Percentiles rank a stretch among this genome's conserved stretches.
Conservation (phyloP, 2,329 filamentous ascomycete genomes). For the Xylariaceae sp. region DNA sequence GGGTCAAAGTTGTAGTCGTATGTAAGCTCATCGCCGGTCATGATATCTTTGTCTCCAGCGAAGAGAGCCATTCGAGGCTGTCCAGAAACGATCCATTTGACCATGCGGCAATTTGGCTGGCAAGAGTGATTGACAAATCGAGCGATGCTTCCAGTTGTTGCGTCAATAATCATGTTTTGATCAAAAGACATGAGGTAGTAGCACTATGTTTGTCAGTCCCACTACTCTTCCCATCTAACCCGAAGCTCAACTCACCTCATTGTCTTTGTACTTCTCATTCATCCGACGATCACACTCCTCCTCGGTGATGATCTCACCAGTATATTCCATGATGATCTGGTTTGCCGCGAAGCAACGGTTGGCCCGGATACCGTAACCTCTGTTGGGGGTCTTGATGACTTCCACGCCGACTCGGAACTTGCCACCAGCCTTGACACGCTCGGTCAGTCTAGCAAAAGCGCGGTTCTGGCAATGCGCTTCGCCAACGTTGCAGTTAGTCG, state of each 20-base stretch:
- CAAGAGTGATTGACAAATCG: slow-evolving; percentile 98
- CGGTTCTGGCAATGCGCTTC: slow-evolving; percentile 77
- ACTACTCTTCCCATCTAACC: slow-evolving; percentile 5
- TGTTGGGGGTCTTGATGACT: slow-evolving; percentile 83
- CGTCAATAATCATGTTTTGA: slow-evolving; percentile 97
- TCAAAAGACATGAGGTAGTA: slow-evolving; percentile 99
- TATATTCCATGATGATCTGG: slow-evolving; percentile 98
- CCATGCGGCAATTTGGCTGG: slow-evolving; percentile 94
- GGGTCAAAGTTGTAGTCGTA: slow-evolving; percentile 82
- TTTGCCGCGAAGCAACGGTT: slow-evolving; percentile 83
- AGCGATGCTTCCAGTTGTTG: slow-evolving; percentile 90
- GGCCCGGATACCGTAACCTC: slow-evolving; percentile 86
- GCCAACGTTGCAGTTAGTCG: slow-evolving; percentile 79
- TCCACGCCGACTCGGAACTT: slow-evolving; percentile 92
- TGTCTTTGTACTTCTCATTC: slow-evolving; percentile 90
- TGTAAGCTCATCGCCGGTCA: slow-evolving; percentile 92
- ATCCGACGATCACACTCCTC: slow-evolving; percentile 90
- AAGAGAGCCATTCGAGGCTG: slow-evolving; percentile 97
- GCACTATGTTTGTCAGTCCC: slow-evolving; percentile 53
- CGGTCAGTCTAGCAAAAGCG: slow-evolving; percentile 74
- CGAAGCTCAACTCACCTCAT: slow-evolving; percentile 60
- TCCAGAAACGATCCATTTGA: slow-evolving; percentile 92
- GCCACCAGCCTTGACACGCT: slow-evolving; percentile 71
- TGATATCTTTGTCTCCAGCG: slow-evolving; percentile 82
- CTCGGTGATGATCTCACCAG: slow-evolving; percentile 94